These are phyloP conservation scores for Cladosporium velox DNA, from an alignment of 2,329 filamentous ascomycete genomes.

Conservation along the genomic window DNA sequence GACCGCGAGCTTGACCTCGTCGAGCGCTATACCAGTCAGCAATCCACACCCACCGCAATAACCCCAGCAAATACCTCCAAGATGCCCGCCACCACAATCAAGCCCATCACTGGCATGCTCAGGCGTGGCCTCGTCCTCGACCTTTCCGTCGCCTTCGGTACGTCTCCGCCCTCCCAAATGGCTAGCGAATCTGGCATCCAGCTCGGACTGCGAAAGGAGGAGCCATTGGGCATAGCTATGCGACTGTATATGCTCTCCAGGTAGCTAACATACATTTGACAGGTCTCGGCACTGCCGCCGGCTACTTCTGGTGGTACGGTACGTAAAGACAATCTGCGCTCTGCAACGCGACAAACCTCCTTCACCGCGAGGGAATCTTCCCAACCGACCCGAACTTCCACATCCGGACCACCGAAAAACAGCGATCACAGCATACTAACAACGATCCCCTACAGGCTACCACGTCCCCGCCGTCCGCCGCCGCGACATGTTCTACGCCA, in stretches of 20 bases:
- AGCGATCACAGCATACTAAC: slow-evolving; percentile 19
- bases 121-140: slow-evolving; percentile 66
- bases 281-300: slow-evolving; percentile 64
- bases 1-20: slow-evolving; percentile 1
- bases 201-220: background rate
- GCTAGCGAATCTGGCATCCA: background rate
- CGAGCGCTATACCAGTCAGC: slow-evolving; percentile 11
- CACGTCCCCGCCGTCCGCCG: slow-evolving; percentile 65
- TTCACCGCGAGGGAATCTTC: background rate
- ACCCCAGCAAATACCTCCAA: slow-evolving; percentile 15
- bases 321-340: slow-evolving; percentile 39
- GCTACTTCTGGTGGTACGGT: slow-evolving; percentile 70
- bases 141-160: slow-evolving; percentile 66
- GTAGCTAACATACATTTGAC: slow-evolving; percentile 23
- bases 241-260: background rate
- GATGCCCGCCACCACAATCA: slow-evolving; percentile 42
- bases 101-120: slow-evolving; percentile 62
- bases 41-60: slow-evolving; percentile 5
- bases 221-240: slow-evolving; percentile 4
- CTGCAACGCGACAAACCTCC: slow-evolving; percentile 10
- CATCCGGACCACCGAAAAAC: background rate
- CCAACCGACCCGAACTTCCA: background rate
- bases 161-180: slow-evolving; percentile 32
- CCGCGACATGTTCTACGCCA: slow-evolving; percentile 64
- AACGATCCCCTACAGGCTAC: slow-evolving; percentile 51